Evolutionary conservation across 164 flowering plant genomes (phyloP).

Genomic region (Sedum album): DNA sequence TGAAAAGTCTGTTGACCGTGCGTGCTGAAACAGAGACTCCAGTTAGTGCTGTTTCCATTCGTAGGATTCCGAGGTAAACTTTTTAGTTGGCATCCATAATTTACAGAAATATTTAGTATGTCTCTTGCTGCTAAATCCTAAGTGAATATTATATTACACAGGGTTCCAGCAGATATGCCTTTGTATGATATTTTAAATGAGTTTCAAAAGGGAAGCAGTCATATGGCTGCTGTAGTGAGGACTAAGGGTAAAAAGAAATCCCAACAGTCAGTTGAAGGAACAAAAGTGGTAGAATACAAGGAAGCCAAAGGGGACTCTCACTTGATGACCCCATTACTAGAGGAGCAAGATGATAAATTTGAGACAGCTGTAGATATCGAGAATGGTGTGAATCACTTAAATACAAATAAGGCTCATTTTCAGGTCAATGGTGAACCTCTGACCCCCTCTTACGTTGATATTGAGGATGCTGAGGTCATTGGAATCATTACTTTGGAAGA

Average conservation of each 20-base stretch:
- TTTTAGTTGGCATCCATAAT: not conserved
- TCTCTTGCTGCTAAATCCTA: not conserved
- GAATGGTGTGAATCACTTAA: conserved; percentile 22
- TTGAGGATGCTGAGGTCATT: conserved; percentile 30
- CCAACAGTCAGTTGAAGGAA: conserved; percentile 9
- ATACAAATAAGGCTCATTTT: conserved; percentile 12
- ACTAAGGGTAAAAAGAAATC: conserved; percentile 12
- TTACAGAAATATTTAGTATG: not conserved
- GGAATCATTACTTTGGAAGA: conserved; percentile 51
- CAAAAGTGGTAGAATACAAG: conserved; percentile 18
- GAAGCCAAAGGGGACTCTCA: conserved; percentile 27
- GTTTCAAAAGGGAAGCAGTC: conserved; percentile 61
- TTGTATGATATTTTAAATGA: conserved; percentile 51
- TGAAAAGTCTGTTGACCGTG: conserved; percentile 35
- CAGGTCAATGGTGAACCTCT: conserved; percentile 16
- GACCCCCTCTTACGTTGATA: conserved; percentile 24
- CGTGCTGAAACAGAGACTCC: conserved; percentile 35
- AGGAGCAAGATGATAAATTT: conserved; percentile 33
- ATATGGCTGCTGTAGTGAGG: conserved; percentile 46
- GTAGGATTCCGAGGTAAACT: conserved; percentile 45
- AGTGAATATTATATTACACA: conserved; percentile 5
- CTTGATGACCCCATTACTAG: conserved; percentile 48
- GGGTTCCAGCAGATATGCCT: conserved; percentile 48
- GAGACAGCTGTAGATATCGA: conserved; percentile 53
- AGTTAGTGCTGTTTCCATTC: conserved; percentile 34